Evolutionary conservation across 768 basidiomycete species (phyloP), one percentile per base, ranked within the genome.

Genomic region (Polyporus arcularius): DNA sequence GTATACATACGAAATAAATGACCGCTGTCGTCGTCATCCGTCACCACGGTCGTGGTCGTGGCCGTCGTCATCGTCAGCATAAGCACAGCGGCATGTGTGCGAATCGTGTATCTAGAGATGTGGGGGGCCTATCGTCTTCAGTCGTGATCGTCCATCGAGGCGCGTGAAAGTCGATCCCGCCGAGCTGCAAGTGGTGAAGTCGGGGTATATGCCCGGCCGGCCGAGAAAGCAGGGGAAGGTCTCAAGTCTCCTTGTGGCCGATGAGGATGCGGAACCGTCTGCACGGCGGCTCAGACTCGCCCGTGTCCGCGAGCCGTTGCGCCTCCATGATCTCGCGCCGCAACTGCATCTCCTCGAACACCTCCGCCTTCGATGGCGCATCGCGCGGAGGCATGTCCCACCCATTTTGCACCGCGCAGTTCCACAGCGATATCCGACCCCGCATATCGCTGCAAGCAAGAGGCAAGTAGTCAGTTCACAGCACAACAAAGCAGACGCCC

Each of bases 281-380:
- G 49, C 65, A 63, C 16, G 66, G 65, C 16, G 45, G 50, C 50
- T 63, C 53, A 4, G 64, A 51, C 30, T 71, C 71, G 35, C 65
- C 56, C 54, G 65, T 64, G 35, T 61, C 66, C 16, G 67, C 67
- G 18, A 45, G 42, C 30, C 58, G 49, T 58, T 65, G 64, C 43
- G 68, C 66, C 28, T 68, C 65, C 16, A 67, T 42, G 47, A 72
- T 71, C n/a, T 68, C 71, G 10, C 68, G 64, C 16, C 68, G 68
- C 18, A 72, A 63, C 35, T 65, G 66, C 57, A 67, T 55, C 61
- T 72, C 68, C 48, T 70, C 67, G 32, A 66, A 18, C 16, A 53
- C 31, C 56, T 72, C 71, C 53, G 64, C 65, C 53, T 65, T 64
- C 46, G 71, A 50, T 15, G 68, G 59, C 18, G 69, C 64, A 51